phyloP scores from a whole-genome alignment of 2,329 filamentous ascomycete genomes.

The Fusarium pseudocircinatum region DNA sequence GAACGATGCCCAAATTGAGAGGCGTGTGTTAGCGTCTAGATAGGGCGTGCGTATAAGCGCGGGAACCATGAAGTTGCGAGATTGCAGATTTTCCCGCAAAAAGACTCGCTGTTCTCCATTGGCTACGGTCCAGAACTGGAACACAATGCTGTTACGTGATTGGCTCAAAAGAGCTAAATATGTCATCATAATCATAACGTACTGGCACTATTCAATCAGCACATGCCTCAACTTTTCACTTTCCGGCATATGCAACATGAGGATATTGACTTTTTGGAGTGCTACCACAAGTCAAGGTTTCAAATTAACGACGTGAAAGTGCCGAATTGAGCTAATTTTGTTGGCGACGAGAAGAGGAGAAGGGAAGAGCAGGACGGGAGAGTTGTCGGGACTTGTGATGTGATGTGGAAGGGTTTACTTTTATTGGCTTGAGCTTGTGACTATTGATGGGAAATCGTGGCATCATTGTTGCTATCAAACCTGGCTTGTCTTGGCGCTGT shows the following conservation, averaged over 20 bases:
- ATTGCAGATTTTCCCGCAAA: conserved; percentile 26
- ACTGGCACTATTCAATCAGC: conserved; percentile 31
- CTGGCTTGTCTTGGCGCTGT: conserved; percentile 34
- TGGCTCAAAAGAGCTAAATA: conserved; percentile 18
- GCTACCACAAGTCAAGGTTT: background rate
- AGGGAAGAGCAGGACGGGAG: background rate
- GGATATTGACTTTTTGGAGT: conserved; percentile 1
- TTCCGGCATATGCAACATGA: conserved; percentile 13
- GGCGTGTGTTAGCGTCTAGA: background rate
- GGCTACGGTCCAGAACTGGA: conserved; percentile 13
- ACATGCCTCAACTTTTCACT: conserved; percentile 29
- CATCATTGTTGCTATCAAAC: conserved; percentile 34
- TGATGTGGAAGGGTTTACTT: conserved; percentile 7
- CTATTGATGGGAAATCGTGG: conserved; percentile 36
- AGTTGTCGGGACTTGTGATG: background rate
- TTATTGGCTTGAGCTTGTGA: conserved; percentile 16
- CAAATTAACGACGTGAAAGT: conserved; percentile 6
- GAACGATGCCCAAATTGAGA: background rate
- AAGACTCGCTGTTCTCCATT: conserved; percentile 11
- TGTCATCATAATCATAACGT: conserved; percentile 41
- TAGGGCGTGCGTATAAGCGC: conserved; percentile 28
- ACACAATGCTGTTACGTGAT: conserved; percentile 27
- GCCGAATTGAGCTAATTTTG: background rate
- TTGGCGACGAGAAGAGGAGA: background rate
- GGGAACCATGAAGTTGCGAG: conserved; percentile 31